These are phyloP conservation scores for Saturnispora zaruensis DNA, from an alignment of 805 yeast genomes.

Conservation along the genomic window DNA sequence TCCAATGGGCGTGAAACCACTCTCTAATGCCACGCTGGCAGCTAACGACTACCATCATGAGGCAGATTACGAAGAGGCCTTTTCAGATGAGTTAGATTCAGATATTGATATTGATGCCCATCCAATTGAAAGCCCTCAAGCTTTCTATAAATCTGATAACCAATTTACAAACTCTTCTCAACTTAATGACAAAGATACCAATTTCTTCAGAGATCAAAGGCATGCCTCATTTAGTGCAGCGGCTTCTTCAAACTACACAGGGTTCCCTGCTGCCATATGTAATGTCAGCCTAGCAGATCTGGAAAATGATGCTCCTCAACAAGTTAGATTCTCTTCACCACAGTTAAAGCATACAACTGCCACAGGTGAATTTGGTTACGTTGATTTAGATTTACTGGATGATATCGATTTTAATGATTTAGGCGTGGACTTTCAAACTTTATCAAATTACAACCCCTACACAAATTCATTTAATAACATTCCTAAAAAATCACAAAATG, in stretches of 20 bases:
- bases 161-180: background rate
- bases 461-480: conserved; percentile 3
- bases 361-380: conserved; percentile 26
- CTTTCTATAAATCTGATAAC: conserved; percentile 7
- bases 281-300: conserved; percentile 11
- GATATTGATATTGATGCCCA: conserved; percentile 11
- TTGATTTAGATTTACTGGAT: conserved; percentile 27
- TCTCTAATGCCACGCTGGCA: background rate
- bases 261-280: conserved; percentile 19
- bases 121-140: conserved; percentile 11
- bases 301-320: conserved; percentile 44
- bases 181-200: background rate
- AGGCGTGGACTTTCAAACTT: conserved; percentile 15
- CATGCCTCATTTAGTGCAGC: conserved; percentile 63
- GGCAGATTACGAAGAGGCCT: background rate
- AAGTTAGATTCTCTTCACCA: conserved; percentile 77
- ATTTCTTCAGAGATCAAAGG: conserved; percentile 28
- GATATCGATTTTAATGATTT: conserved; percentile 20
- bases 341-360: conserved; percentile 34
- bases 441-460: conserved; percentile 6
- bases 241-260: conserved; percentile 49
- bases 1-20: background rate
- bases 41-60: background rate
- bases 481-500: background rate
- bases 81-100: conserved; percentile 12